A percentile compares a stretch with the other conserved stretches of the same genome.
phyloP scores from a whole-genome alignment of 768 basidiomycete genomes.

The Saitozyma podzolica region DNA sequence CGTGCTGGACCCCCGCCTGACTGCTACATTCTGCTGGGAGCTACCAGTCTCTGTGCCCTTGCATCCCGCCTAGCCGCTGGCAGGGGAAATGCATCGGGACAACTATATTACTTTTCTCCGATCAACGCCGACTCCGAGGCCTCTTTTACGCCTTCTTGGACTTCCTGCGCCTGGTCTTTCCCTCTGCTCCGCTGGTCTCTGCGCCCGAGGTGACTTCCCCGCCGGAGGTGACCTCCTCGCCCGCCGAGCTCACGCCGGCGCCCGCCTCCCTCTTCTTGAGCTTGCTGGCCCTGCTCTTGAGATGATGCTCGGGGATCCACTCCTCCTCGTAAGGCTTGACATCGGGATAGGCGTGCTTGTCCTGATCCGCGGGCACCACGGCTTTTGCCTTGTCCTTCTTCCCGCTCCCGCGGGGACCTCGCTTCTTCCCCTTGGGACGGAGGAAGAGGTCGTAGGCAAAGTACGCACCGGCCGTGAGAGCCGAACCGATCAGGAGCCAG shows the following conservation, averaged over 20 bases:
- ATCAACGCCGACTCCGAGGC: too few relatives aligned
- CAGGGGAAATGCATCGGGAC: too few relatives aligned
- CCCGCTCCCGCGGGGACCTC: constrained; percentile 4
- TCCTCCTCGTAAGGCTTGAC: constrained; percentile 53
- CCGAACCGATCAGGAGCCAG: constrained; percentile 47
- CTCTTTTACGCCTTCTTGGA: constrained; percentile 33
- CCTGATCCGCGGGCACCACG: constrained; percentile 36
- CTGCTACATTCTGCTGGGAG: too few relatives aligned
- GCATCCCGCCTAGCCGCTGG: too few relatives aligned
- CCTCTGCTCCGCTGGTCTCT: constrained; percentile 44
- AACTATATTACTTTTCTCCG: too few relatives aligned
- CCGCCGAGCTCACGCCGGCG: constrained; percentile 24
- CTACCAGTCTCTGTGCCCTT: too few relatives aligned
- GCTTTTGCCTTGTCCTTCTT: constrained; percentile 23
- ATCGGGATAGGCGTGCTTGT: constrained; percentile 35
- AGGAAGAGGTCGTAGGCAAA: constrained; percentile 46
- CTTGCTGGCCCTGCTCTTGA: constrained; percentile 36
- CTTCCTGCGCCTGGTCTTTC: constrained; percentile 33
- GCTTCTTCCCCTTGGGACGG: constrained; percentile 6
- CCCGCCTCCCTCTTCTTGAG: constrained; percentile 23
- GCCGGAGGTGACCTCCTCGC: constrained; percentile 36
- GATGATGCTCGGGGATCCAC: constrained; percentile 53
- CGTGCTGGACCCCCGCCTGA: too few relatives aligned
- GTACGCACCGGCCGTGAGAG: constrained; percentile 41
- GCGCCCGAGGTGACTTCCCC: constrained; percentile 50